Conservation (phyloP, 2,329 filamentous ascomycete species). For the Apiospora saccharicola region DNA sequence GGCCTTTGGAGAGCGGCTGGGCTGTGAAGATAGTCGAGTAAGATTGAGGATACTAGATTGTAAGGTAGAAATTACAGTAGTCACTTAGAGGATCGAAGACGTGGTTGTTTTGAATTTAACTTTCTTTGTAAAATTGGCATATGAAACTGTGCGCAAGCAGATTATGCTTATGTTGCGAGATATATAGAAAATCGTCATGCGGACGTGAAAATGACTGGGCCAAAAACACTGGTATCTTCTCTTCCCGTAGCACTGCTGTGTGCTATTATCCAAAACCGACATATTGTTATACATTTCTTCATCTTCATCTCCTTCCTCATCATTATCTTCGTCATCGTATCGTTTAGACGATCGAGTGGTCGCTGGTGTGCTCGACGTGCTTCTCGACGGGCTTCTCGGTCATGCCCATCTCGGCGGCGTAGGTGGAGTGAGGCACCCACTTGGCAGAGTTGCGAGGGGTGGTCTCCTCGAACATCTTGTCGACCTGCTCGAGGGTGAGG, state of each 20-base stretch:
- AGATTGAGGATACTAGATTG: neutral
- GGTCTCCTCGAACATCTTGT: constrained; percentile 89
- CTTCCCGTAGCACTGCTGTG: neutral
- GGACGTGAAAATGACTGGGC: constrained; percentile 12
- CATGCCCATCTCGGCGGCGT: constrained; percentile 64
- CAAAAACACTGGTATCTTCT: constrained; percentile 7
- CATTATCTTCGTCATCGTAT: neutral
- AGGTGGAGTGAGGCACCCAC: constrained; percentile 78
- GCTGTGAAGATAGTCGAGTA: neutral
- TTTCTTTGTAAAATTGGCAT: constrained; percentile 11
- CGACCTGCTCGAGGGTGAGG: constrained; percentile 77
- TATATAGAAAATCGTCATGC: constrained; percentile 11
- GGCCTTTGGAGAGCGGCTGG: neutral
- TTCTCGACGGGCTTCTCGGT: constrained; percentile 43
- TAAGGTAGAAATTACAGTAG: neutral
- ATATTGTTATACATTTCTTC: constrained; percentile 1
- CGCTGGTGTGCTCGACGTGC: constrained; percentile 34
- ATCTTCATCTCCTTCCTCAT: constrained; percentile 28
- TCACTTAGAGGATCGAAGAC: neutral
- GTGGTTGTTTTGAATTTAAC: constrained; percentile 15
- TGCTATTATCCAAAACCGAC: neutral
- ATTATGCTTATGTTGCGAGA: neutral
- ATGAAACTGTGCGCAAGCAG: neutral
- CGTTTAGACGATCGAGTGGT: constrained; percentile 15
- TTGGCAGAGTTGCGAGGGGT: constrained; percentile 77